Percentiles rank a stretch among this genome's conserved stretches.
Evolutionary conservation across 306 rosid species (phyloP).

Genomic region (Fagus crenata): DNA sequence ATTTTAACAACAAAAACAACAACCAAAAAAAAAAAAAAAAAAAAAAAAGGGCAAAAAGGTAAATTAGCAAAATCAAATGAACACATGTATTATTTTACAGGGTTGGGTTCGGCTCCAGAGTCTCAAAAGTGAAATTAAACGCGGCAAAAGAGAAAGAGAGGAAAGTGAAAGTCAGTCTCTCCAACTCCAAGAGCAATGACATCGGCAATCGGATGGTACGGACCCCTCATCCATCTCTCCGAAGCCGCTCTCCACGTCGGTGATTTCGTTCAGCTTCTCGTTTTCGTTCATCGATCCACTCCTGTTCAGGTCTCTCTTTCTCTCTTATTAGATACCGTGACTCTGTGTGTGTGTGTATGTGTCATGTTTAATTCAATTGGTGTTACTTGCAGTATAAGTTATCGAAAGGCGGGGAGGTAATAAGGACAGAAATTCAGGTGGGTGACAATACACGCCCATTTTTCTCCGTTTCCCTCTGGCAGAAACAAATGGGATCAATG

Average conservation of each 20-base stretch:
- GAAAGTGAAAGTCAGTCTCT: background rate
- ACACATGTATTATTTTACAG: too few species aligned
- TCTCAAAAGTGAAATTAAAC: too few species aligned
- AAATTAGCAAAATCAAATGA: too few species aligned
- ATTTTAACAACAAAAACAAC: too few species aligned
- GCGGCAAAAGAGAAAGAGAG: too few species aligned
- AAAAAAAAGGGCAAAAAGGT: too few species aligned
- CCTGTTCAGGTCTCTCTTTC: constrained; percentile 52
- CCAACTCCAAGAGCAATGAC: constrained; percentile 27
- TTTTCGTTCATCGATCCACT: constrained; percentile 64
- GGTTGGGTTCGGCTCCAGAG: too few species aligned
- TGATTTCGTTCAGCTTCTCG: constrained; percentile 78
- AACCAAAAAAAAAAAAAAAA: too few species aligned
- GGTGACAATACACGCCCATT: constrained; percentile 75
- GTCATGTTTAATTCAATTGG: too few species aligned
- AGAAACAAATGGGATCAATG: constrained; percentile 50
- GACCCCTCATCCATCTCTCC: constrained; percentile 73
- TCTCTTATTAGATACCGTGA: background rate
- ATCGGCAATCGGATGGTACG: constrained; percentile 83
- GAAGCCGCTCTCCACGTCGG: constrained; percentile 54
- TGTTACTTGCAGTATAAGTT: constrained; percentile 46
- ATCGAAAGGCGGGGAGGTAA: constrained; percentile 46
- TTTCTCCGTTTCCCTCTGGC: constrained; percentile 73
- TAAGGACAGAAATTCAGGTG: constrained; percentile 67
- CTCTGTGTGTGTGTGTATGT: too few species aligned